Base-by-base conservation (phyloP, 2,329 filamentous ascomycete genomes). In the Aurifilum marmelostoma region DNA sequence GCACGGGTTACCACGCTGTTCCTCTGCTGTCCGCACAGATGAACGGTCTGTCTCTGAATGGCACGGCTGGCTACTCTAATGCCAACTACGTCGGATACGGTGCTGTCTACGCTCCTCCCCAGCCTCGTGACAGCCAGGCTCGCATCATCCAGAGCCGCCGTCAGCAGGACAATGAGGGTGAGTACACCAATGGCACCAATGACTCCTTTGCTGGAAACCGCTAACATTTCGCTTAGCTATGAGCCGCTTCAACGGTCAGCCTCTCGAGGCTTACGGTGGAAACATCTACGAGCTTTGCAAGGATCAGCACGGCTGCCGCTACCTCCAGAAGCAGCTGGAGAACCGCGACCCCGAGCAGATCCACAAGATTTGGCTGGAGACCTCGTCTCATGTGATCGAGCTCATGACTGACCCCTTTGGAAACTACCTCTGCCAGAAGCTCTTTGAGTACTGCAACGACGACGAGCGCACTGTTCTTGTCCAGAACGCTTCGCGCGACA, bases 341-440 rank as follows among this genome's bases (percentile, higher is more conserved):
- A 95, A 97, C 77, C 91, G 91, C 74, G 90, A 91, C 74, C 87
- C 91, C 6, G 91, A 95, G 37, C 89, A 97, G 75, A 88, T 97
- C 65, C 92, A 97, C 79, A 90, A 94, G 84, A 98, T 99, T 79
- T 99, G 97, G 85, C 85, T 91, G 39, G 96, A 99, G 84, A 97
- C 94, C 66, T 93, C 95, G 77, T 87, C 92, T 77, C 94, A 98
- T 79, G 94, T 99, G 74, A 91, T 97, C 72, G 96, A 99, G 83
- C 86, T 99, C 73, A 99, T 99, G 96, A 97, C 94, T 71, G 95
- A 99, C 81, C 95, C 96, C 12, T 99, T 99, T 80, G 96, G 96
- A 79, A 99, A 99, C 84, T 99, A 99, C 81, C 89, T 99, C 74
- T 98, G 95, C 85, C 96, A 99, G 85, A 99, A 98, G 87, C 85